These are phyloP conservation scores for Carex pumila DNA, from an alignment of 176 grass and related monocot genomes.

Conservation along the genomic window DNA sequence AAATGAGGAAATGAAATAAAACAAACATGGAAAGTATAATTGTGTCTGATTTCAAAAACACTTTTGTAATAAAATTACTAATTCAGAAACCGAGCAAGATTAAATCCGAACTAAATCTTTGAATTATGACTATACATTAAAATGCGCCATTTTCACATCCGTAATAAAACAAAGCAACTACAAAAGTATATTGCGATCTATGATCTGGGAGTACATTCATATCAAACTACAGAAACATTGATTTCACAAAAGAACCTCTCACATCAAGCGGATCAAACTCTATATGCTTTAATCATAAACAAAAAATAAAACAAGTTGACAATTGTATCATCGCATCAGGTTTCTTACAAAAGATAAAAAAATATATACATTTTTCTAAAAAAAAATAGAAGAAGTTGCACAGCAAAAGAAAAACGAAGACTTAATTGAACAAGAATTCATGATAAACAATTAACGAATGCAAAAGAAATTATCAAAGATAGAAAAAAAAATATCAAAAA, in stretches of 20 bases:
- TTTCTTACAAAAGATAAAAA: not conserved
- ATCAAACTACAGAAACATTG: not conserved
- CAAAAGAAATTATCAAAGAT: not conserved
- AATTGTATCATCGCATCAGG: too few species aligned
- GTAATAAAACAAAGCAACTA: not conserved
- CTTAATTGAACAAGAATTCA: not conserved
- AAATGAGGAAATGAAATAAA: not conserved
- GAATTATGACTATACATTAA: not conserved
- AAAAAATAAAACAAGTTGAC: too few species aligned
- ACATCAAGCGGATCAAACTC: too few species aligned
- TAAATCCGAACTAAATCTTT: not conserved
- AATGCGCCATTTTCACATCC: not conserved
- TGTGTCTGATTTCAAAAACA: not conserved
- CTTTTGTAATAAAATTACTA: not conserved
- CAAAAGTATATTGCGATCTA: not conserved
- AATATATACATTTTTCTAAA: too few species aligned
- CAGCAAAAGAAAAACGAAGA: not conserved
- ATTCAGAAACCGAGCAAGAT: not conserved
- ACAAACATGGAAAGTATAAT: not conserved
- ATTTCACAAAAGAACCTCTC: not conserved
- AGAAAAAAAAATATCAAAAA: not conserved
- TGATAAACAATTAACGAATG: not conserved
- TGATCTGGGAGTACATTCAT: not conserved
- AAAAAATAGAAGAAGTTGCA: too few species aligned
- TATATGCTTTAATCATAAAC: too few species aligned